Base-by-base conservation (phyloP, 1,284 basidiomycete genomes). In the Marasmius sp. region DNA sequence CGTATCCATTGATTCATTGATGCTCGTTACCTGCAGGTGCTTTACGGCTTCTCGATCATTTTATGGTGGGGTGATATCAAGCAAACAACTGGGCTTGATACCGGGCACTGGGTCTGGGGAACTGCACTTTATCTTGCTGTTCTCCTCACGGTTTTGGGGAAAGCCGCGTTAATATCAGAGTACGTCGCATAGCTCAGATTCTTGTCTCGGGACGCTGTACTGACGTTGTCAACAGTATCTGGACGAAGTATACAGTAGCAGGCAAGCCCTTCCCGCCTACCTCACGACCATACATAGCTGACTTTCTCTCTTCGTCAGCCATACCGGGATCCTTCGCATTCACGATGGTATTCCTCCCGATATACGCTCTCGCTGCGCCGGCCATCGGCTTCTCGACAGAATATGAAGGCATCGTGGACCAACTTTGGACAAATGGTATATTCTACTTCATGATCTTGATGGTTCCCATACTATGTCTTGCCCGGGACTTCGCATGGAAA, bases 91-190 rank as follows among this genome's bases (percentile, higher is more conserved):
- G 97, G 97, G 0, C 83, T 87, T 66, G 91, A 95, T 72, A 87
- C 90, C 11, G 96, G 96, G 7, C 91, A 95, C 75, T 99, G 97
- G 97, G 93, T 97, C 69, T 99, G 97, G 97, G 97, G 97, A 57
- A 98, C 95, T 3, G 93, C 92, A 18, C 79, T 99, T 16, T 99
- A 98, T 74, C 86, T 99, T 53, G 87, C 92, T 1, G 94, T 98
- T 6, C 82, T 99, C 38, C 82, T 98, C 60, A 99, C 97, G 0
- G 97, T 99, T 8, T 84, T 99, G 7, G 97, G 96, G 53, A 99
- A 99, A 75, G 97, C 97, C 8, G 97, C 97, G 1, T 77, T 99
- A 61, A 93, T 99, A 56, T 98, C 97, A 7, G 97, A 99, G 95
- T 97, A 72, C 71, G 94, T 84, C 8, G 16, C 18, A 37, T 57